These are phyloP conservation scores for Suillus subalutaceus DNA, from an alignment of 768 basidiomycete genomes.

Conservation along the genomic window DNA sequence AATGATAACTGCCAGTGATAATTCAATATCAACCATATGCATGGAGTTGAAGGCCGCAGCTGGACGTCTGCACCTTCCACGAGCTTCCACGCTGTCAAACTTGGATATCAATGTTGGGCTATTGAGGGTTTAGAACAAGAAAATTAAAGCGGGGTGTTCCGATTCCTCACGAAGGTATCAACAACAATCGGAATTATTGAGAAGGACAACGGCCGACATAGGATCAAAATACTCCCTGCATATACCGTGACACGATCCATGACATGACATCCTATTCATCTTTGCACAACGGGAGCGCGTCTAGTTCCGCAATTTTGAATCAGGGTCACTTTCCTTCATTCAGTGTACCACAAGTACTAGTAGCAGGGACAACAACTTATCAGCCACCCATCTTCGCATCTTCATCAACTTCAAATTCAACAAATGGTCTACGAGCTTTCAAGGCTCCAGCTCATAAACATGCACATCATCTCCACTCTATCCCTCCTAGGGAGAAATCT, in stretches of 20 bases:
- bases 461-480: slow-evolving; percentile 85
- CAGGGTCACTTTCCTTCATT: slow-evolving; percentile 25
- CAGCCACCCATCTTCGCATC: slow-evolving; percentile 22
- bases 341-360: slow-evolving; percentile 13
- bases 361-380: slow-evolving; percentile 1
- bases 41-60: not conserved
- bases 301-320: slow-evolving; percentile 20
- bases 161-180: not conserved
- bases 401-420: slow-evolving; percentile 10
- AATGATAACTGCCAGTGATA: not conserved
- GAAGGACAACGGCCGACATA: slow-evolving; percentile 18
- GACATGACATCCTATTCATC: slow-evolving; percentile 33
- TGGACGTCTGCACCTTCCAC: not conserved
- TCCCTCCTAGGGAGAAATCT: slow-evolving; percentile 87
- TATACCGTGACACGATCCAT: slow-evolving; percentile 10
- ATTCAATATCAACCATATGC: not conserved
- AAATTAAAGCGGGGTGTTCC: slow-evolving; percentile 4
- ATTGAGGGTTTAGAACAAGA: not conserved
- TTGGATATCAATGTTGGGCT: not conserved
- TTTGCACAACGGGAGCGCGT: slow-evolving; percentile 20
- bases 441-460: slow-evolving; percentile 83
- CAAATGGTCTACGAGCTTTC: slow-evolving; percentile 40
- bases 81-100: not conserved
- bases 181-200: slow-evolving; percentile 13
- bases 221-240: slow-evolving; percentile 13